Percentiles rank a stretch among this genome's conserved stretches.
These are phyloP conservation scores for Heliamphora ciliata DNA, from an alignment of 179 eudicot genomes.

Conservation along the genomic window DNA sequence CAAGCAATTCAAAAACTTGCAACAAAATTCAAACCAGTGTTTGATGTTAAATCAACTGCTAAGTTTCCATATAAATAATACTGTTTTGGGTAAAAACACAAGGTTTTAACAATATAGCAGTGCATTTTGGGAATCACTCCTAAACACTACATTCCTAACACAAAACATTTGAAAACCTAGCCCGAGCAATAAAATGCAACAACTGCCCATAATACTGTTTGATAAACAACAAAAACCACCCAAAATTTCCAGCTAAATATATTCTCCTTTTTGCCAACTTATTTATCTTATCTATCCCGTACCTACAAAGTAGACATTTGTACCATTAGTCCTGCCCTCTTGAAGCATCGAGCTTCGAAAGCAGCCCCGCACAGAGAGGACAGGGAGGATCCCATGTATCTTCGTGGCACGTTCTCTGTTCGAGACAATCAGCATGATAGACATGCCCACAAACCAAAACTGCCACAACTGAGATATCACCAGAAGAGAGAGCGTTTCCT, in stretches of 20 bases:
- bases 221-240: not conserved
- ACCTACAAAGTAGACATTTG: not conserved
- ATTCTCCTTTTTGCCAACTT: not conserved
- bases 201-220: constrained; percentile 15
- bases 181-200: not conserved
- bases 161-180: not conserved
- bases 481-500: constrained; percentile 30
- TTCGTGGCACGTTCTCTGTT: constrained; percentile 44
- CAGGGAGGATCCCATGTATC: constrained; percentile 65
- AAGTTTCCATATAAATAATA: no score
- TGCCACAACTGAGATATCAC: constrained; percentile 57
- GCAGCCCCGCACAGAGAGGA: constrained; percentile 35
- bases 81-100: no score
- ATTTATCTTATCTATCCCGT: not conserved
- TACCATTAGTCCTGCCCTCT: constrained; percentile 4
- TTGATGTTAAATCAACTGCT: no score
- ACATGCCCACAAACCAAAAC: constrained; percentile 71
- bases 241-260: not conserved
- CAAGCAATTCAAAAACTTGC: no score
- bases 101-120: no score
- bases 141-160: not conserved
- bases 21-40: no score
- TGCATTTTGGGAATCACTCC: no score
- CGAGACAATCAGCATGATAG: constrained; percentile 72
- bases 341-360: constrained; percentile 15